These are phyloP conservation scores for Penicillium sp. DNA, from an alignment of 2,329 filamentous ascomycete genomes.

Conservation along the genomic window DNA sequence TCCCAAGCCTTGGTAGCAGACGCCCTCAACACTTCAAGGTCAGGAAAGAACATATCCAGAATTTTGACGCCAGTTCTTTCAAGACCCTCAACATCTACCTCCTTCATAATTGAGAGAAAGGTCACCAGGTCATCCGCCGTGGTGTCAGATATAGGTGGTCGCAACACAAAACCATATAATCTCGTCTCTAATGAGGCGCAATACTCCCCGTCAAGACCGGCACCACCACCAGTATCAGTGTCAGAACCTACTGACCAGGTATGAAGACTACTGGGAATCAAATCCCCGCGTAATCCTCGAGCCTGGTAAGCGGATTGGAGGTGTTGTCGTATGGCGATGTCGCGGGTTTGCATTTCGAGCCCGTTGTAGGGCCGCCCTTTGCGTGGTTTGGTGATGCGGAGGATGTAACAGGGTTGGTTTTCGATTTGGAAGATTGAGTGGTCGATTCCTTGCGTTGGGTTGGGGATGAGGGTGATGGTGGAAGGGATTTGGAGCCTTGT, in stretches of 20 bases:
- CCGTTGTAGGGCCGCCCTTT: not conserved
- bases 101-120: not conserved
- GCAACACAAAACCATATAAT: not conserved
- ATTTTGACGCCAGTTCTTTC: not conserved
- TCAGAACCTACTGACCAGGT: not conserved
- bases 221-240: not conserved
- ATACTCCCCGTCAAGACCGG: not conserved
- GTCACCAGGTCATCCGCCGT: not conserved
- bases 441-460: too few relatives aligned
- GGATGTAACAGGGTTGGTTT: not conserved
- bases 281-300: not conserved
- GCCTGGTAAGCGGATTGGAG: not conserved
- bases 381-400: not conserved
- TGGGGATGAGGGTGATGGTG: too few relatives aligned
- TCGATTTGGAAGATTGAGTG: not conserved
- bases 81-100: not conserved
- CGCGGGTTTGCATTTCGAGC: not conserved
- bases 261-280: not conserved
- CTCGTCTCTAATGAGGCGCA: not conserved
- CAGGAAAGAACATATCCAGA: not conserved
- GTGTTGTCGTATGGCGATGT: not conserved
- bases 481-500: too few relatives aligned
- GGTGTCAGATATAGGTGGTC: not conserved
- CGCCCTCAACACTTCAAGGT: not conserved
- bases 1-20: not conserved